Conservation (phyloP, 2,329 filamentous ascomycete species). For the Ascochyta rabiei region DNA sequence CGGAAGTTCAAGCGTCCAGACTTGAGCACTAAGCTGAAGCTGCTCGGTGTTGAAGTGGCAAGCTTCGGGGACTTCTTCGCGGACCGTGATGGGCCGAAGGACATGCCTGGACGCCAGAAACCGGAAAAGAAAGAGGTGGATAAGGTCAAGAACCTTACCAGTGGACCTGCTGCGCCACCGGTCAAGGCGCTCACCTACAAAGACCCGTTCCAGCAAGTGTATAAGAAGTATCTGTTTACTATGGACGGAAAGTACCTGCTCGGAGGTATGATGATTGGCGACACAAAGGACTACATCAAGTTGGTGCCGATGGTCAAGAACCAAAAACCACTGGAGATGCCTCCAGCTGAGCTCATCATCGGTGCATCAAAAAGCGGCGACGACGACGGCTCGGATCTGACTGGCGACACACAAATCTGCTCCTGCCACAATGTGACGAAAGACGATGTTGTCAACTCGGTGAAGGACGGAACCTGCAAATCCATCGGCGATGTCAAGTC, state of each 20-base stretch:
- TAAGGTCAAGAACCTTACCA: constrained; percentile 59
- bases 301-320: constrained; percentile 85
- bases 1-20: constrained; percentile 80
- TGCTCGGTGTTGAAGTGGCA: constrained; percentile 88
- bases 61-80: constrained; percentile 95
- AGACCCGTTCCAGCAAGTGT: constrained; percentile 85
- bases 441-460: constrained; percentile 72
- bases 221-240: constrained; percentile 94
- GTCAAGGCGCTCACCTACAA: constrained; percentile 89
- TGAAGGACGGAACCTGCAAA: constrained; percentile 82
- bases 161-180: constrained; percentile 61
- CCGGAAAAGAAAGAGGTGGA: constrained; percentile 54
- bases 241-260: constrained; percentile 87
- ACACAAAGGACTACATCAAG: constrained; percentile 89
- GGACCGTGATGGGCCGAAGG: constrained; percentile 79
- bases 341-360: constrained; percentile 82
- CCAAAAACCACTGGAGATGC: constrained; percentile 77
- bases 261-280: constrained; percentile 97
- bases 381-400: constrained; percentile 73
- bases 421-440: constrained; percentile 94
- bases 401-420: constrained; percentile 87
- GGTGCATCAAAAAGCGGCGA: constrained; percentile 76
- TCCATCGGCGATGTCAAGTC: constrained; percentile 82
- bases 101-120: constrained; percentile 66
- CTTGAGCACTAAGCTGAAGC: constrained; percentile 88